Evolutionary conservation across 495 filamentous ascomycete genomes (phyloP).

Genomic region (Pseudevernia furfuracea): DNA sequence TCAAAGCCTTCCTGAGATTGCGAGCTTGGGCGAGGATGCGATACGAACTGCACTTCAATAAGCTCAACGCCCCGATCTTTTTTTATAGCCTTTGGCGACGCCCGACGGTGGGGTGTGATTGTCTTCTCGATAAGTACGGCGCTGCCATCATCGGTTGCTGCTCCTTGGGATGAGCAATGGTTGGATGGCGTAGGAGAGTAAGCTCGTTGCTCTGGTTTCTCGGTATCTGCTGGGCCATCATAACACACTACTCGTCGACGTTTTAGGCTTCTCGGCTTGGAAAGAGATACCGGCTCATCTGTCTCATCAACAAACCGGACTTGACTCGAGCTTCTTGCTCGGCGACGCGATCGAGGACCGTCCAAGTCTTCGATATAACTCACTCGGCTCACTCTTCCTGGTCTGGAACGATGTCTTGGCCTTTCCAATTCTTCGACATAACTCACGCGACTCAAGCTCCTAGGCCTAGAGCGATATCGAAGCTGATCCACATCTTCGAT

Average conservation of each 20-base stretch:
- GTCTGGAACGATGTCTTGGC: conserved; percentile 5
- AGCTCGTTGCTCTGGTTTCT: not conserved
- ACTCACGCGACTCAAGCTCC: conserved; percentile 14
- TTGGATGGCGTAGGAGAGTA: not conserved
- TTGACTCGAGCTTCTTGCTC: conserved; percentile 10
- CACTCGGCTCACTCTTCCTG: conserved; percentile 13
- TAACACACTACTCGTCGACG: conserved; percentile 15
- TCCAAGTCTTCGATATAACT: conserved; percentile 6
- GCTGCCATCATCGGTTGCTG: not conserved
- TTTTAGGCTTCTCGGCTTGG: conserved; percentile 1
- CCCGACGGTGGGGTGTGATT: not conserved
- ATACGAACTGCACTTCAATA: not conserved
- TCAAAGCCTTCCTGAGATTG: not conserved
- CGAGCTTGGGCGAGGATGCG: not conserved
- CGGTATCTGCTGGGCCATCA: conserved; percentile 17
- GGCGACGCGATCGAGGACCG: not conserved
- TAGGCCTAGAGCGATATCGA: not conserved
- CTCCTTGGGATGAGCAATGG: not conserved
- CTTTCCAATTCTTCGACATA: conserved; percentile 16
- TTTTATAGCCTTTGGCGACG: not conserved
- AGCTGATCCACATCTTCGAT: not conserved
- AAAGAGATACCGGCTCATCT: conserved; percentile 11
- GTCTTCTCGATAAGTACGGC: not conserved
- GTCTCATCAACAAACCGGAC: conserved; percentile 19
- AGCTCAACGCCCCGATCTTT: not conserved